Percentiles rank a stretch among this genome's conserved stretches.
Conservation (phyloP, 805 yeast species). For the Saturnispora diversa region DNA sequence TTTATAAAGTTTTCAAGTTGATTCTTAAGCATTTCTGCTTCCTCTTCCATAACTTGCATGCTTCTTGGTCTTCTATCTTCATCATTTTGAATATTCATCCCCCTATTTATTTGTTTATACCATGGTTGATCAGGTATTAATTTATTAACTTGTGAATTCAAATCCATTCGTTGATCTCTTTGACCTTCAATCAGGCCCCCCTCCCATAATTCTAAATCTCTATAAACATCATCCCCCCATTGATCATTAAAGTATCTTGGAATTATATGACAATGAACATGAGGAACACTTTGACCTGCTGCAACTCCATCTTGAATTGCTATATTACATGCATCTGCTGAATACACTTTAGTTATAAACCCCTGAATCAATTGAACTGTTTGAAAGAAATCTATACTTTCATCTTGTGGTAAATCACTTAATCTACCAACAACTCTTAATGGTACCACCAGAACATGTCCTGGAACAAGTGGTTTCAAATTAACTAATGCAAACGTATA, state of each 20-base stretch:
- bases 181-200: slow-evolving; percentile 21
- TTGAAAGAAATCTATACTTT: slow-evolving; percentile 66
- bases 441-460: slow-evolving; percentile 89
- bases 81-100: slow-evolving; percentile 35
- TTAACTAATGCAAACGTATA: slow-evolving; percentile 82
- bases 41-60: slow-evolving; percentile 58
- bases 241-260: slow-evolving; percentile 65
- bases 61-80: slow-evolving; percentile 51
- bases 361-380: slow-evolving; percentile 64
- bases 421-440: slow-evolving; percentile 58
- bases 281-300: slow-evolving; percentile 95
- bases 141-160: slow-evolving; percentile 24
- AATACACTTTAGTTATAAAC: slow-evolving; percentile 57
- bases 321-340: slow-evolving; percentile 78
- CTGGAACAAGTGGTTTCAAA: slow-evolving; percentile 85
- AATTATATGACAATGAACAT: slow-evolving; percentile 86
- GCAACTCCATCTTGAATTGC: slow-evolving; percentile 96
- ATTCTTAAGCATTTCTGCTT: slow-evolving; percentile 49
- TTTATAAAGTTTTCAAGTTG: slow-evolving; percentile 31
- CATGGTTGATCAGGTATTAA: slow-evolving; percentile 26
- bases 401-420: slow-evolving; percentile 63
- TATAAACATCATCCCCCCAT: slow-evolving; percentile 66
- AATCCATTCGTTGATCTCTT: background rate
- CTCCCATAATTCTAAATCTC: slow-evolving; percentile 49
- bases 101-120: slow-evolving; percentile 22